Conservation (phyloP, 306 rosid genomes). For the Vigna mungo region DNA sequence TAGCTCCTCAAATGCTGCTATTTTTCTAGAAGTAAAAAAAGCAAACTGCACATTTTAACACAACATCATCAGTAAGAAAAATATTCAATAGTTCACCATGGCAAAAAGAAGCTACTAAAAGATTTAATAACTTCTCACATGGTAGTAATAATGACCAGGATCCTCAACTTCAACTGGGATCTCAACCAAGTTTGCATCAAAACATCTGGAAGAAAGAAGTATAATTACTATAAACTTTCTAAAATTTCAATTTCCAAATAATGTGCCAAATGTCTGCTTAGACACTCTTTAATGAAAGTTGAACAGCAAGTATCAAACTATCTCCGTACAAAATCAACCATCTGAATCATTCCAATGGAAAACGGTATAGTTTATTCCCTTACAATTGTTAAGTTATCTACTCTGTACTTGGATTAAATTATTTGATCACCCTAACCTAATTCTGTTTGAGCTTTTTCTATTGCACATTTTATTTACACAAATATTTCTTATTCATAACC, state of each 20-base stretch:
- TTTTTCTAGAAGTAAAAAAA: constrained; percentile 76
- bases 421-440: neutral
- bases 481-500: constrained; percentile 18
- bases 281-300: constrained; percentile 32
- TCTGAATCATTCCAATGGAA: neutral
- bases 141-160: constrained; percentile 73
- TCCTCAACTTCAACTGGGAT: constrained; percentile 88
- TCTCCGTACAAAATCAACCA: neutral
- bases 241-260: constrained; percentile 20
- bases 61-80: constrained; percentile 40
- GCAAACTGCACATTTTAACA: constrained; percentile 69
- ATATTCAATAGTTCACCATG: constrained; percentile 11
- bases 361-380: neutral
- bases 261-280: constrained; percentile 11
- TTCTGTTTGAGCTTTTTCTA: constrained; percentile 8
- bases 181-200: constrained; percentile 86
- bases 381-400: neutral
- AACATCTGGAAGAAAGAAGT: constrained; percentile 63
- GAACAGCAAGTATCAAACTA: neutral
- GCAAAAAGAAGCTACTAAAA: constrained; percentile 37
- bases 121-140: constrained; percentile 61
- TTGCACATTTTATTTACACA: neutral
- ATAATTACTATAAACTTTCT: neutral
- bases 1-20: constrained; percentile 84
- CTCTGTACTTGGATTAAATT: neutral